These are phyloP conservation scores for Anthracocystis panici-leucophaei DNA, from an alignment of 1,284 basidiomycete genomes.

Conservation along the genomic window DNA sequence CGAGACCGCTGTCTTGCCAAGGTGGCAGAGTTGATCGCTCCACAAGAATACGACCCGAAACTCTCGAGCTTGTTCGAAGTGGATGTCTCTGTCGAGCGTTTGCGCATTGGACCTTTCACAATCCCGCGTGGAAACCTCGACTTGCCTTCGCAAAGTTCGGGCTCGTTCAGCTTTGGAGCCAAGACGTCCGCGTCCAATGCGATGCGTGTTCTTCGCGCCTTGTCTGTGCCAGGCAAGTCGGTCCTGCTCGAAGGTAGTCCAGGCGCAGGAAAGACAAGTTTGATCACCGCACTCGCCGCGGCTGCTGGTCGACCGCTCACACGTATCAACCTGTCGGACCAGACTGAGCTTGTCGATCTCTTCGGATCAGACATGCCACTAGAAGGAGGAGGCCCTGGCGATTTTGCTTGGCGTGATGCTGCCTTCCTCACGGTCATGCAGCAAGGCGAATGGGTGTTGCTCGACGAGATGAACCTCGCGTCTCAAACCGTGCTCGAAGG, in stretches of 20 bases:
- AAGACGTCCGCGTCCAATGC: constrained; percentile 91
- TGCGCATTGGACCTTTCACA: constrained; percentile 83
- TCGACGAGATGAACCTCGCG: constrained; percentile 99
- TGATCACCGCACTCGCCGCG: constrained; percentile 87
- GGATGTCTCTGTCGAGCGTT: constrained; percentile 59
- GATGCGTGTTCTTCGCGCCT: constrained; percentile 88
- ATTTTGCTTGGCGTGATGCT: constrained; percentile 97
- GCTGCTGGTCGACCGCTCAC: constrained; percentile 83
- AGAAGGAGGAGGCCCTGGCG: constrained; percentile 88
- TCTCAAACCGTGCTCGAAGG: constrained; percentile 93
- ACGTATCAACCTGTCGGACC: constrained; percentile 98
- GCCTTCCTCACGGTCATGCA: constrained; percentile 92
- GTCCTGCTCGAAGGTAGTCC: constrained; percentile 97
- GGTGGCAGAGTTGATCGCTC: constrained; percentile 70
- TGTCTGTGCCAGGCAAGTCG: constrained; percentile 85
- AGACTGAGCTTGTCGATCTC: constrained; percentile 95
- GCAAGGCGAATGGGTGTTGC: constrained; percentile 83
- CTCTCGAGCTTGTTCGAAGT: constrained; percentile 71
- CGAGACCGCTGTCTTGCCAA: constrained; percentile 70
- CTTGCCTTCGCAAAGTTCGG: constrained; percentile 23
- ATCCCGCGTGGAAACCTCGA: constrained; percentile 75
- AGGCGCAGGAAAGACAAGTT: constrained; percentile 98
- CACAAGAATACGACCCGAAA: constrained; percentile 36
- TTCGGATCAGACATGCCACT: constrained; percentile 97
- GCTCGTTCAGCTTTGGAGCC: constrained; percentile 83